Conservation (phyloP, 2,329 filamentous ascomycete species). For the Epichloe scottii region DNA sequence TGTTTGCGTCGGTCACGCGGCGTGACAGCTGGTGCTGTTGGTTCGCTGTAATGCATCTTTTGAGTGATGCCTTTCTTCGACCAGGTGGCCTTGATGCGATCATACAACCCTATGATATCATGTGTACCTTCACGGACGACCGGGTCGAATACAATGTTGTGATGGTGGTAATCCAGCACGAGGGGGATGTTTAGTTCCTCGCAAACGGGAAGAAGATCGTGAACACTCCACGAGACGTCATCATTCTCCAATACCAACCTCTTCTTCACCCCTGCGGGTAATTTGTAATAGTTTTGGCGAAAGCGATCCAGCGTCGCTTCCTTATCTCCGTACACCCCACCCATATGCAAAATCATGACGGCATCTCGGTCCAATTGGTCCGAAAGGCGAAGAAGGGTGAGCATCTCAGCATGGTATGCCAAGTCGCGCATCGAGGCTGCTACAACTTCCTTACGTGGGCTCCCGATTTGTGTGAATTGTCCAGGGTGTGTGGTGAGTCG, state of each 20-base stretch:
- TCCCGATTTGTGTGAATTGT: slow-evolving; percentile 85
- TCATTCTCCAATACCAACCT: slow-evolving; percentile 88
- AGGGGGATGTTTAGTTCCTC: slow-evolving; percentile 90
- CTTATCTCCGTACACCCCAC: slow-evolving; percentile 83
- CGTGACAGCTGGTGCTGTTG: slow-evolving; percentile 51
- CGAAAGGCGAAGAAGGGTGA: slow-evolving; percentile 63
- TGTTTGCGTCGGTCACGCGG: slow-evolving; percentile 72
- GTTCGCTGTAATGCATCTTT: slow-evolving; percentile 96
- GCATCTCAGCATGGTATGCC: slow-evolving; percentile 77
- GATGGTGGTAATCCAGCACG: slow-evolving; percentile 87
- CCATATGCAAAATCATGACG: slow-evolving; percentile 91
- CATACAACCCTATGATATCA: slow-evolving; percentile 64
- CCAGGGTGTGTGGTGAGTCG: slow-evolving; percentile 84
- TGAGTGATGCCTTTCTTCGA: slow-evolving; percentile 70
- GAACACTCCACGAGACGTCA: slow-evolving; percentile 84
- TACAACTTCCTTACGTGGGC: slow-evolving; percentile 66
- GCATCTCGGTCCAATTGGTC: slow-evolving; percentile 72
- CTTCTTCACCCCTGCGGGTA: slow-evolving; percentile 61
- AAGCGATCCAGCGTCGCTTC: slow-evolving; percentile 66
- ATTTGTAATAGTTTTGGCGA: slow-evolving; percentile 54
- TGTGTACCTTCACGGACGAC: slow-evolving; percentile 68
- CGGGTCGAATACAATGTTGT: slow-evolving; percentile 82
- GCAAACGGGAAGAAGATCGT: slow-evolving; percentile 79
- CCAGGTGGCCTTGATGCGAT: slow-evolving; percentile 76
- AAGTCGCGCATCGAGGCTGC: slow-evolving; percentile 67